phyloP scores from a whole-genome alignment of 2,329 filamentous ascomycete genomes.

The Apiospora hydei region DNA sequence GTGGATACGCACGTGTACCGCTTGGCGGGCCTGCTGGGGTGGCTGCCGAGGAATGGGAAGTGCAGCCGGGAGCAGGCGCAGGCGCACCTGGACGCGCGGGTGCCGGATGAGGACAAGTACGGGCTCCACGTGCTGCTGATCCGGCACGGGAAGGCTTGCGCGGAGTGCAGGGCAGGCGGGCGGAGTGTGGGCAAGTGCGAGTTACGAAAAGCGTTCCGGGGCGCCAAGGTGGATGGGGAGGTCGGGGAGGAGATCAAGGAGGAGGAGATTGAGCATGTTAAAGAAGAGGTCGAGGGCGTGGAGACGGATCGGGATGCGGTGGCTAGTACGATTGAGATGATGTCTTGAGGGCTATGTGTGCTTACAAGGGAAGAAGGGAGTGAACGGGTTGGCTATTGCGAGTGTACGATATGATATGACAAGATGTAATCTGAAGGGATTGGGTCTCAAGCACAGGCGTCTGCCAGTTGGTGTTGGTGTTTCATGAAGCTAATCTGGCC shows the following conservation, averaged over 20 bases:
- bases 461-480: too few relatives aligned
- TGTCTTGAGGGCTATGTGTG: neutral
- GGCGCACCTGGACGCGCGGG: slow-evolving; percentile 55
- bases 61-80: slow-evolving; percentile 54
- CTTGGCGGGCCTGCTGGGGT: slow-evolving; percentile 56
- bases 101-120: slow-evolving; percentile 59
- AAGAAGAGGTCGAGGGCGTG: slow-evolving; percentile 26
- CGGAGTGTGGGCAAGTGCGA: slow-evolving; percentile 49
- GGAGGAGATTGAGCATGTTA: slow-evolving; percentile 28
- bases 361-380: too few relatives aligned
- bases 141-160: slow-evolving; percentile 53
- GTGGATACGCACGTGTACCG: slow-evolving; percentile 62
- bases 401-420: neutral
- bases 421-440: neutral
- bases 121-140: slow-evolving; percentile 57
- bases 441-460: too few relatives aligned
- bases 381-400: neutral
- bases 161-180: slow-evolving; percentile 54
- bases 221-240: slow-evolving; percentile 30
- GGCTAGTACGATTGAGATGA: slow-evolving; percentile 21
- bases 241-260: slow-evolving; percentile 26
- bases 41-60: slow-evolving; percentile 45
- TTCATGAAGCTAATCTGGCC: too few relatives aligned
- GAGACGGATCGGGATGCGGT: slow-evolving; percentile 25
- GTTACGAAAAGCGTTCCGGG: slow-evolving; percentile 48